Evolutionary conservation across 768 basidiomycete genomes (phyloP).

Genomic region (Sistotremastrum niveocremeum): DNA sequence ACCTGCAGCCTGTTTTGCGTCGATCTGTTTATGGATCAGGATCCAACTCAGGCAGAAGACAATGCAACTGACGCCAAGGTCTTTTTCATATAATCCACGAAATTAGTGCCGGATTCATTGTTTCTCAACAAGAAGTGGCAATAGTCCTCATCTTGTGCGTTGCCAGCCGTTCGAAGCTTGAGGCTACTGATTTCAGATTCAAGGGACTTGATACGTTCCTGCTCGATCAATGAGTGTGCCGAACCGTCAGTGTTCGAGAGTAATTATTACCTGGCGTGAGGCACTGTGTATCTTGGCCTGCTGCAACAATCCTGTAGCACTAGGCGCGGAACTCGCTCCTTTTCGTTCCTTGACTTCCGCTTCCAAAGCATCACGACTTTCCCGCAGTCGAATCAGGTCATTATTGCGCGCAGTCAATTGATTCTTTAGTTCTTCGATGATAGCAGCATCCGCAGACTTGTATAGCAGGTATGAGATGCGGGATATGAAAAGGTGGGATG

Average conservation of each 20-base stretch:
- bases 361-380: conserved; percentile 51
- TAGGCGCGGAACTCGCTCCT: conserved; percentile 7
- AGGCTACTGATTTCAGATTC: conserved; percentile 61
- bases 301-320: too few relatives aligned
- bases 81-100: conserved; percentile 38
- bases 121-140: conserved; percentile 55
- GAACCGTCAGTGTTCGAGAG: too few relatives aligned
- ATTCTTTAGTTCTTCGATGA: conserved; percentile 42
- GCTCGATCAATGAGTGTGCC: neutral
- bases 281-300: too few relatives aligned
- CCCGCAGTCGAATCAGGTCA: conserved; percentile 56
- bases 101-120: conserved; percentile 35
- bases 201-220: conserved; percentile 65
- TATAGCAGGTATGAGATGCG: too few relatives aligned
- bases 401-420: conserved; percentile 50
- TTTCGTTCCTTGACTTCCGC: conserved; percentile 57
- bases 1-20: conserved; percentile 37
- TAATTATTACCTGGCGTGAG: too few relatives aligned
- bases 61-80: conserved; percentile 37
- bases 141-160: conserved; percentile 55
- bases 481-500: too few relatives aligned
- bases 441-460: neutral
- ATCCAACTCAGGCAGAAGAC: neutral
- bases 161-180: conserved; percentile 66
- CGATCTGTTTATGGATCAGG: conserved; percentile 25